phyloP scores from a whole-genome alignment of 441 rosid species.

The Mallotus repandus region DNA sequence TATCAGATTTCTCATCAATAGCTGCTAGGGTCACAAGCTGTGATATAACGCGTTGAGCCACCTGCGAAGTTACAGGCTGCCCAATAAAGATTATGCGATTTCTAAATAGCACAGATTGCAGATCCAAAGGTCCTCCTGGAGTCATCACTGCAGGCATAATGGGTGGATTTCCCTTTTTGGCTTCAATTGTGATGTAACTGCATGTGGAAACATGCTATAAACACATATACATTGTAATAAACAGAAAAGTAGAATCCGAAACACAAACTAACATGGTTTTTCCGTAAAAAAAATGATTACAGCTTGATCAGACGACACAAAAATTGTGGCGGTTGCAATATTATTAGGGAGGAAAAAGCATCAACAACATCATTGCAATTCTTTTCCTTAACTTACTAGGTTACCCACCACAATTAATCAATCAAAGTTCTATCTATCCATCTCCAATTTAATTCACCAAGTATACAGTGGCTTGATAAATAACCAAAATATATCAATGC shows the following conservation, averaged over 20 bases:
- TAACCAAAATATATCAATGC: too few relatives aligned
- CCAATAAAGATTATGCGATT: slow-evolving; percentile 89
- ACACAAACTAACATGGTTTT: slow-evolving; percentile 6
- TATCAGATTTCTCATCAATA: slow-evolving; percentile 77
- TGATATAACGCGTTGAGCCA: slow-evolving; percentile 85
- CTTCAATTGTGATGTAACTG: slow-evolving; percentile 50
- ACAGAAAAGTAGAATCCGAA: slow-evolving; percentile 5
- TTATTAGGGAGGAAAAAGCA: background rate
- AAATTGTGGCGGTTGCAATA: background rate
- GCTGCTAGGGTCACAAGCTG: slow-evolving; percentile 89
- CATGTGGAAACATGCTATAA: slow-evolving; percentile 10
- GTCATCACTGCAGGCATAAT: slow-evolving; percentile 87
- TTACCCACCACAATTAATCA: background rate
- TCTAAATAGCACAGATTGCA: slow-evolving; percentile 70
- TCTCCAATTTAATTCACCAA: too few relatives aligned
- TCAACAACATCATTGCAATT: background rate
- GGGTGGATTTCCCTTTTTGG: slow-evolving; percentile 71
- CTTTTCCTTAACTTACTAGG: background rate
- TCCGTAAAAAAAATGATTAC: background rate
- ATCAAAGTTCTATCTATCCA: background rate
- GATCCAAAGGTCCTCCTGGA: slow-evolving; percentile 87
- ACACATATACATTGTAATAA: background rate
- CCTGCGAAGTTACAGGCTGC: slow-evolving; percentile 72
- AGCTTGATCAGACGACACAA: background rate
- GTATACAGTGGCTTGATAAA: too few relatives aligned